Conservation (phyloP, 805 yeast genomes). For the Metschnikowia corniflorae region DNA sequence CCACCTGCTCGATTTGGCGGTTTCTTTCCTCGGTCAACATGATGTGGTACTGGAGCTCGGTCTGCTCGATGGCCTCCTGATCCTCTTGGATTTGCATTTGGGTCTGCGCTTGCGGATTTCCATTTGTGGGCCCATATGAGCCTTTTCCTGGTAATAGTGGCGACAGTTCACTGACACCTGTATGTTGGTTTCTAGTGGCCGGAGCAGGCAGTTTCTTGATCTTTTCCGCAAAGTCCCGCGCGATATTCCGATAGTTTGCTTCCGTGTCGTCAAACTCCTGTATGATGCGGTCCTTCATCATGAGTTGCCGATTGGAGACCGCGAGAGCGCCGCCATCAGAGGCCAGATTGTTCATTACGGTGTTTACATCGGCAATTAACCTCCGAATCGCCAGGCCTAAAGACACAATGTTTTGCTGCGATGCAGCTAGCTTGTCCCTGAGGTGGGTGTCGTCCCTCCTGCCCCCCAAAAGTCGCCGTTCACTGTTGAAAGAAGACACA, state of each 20-base stretch:
- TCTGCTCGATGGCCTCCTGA: constrained; percentile 41
- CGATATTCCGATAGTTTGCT: constrained; percentile 38
- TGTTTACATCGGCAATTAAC: constrained; percentile 30
- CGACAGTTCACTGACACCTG: constrained; percentile 29
- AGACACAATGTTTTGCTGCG: constrained; percentile 29
- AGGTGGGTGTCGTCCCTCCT: constrained; percentile 41
- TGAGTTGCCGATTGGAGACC: constrained; percentile 37
- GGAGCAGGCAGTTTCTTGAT: constrained; percentile 18
- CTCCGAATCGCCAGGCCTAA: constrained; percentile 30
- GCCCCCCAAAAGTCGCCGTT: constrained; percentile 50
- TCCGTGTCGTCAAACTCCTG: constrained; percentile 55
- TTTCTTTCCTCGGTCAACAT: constrained; percentile 69
- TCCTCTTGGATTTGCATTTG: constrained; percentile 32
- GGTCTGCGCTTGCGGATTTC: constrained; percentile 16
- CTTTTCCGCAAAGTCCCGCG: constrained; percentile 48
- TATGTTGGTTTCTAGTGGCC: background rate
- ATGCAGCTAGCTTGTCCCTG: constrained; percentile 33
- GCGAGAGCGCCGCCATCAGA: constrained; percentile 20
- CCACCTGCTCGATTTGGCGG: constrained; percentile 65
- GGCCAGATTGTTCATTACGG: constrained; percentile 20
- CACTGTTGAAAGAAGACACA: constrained; percentile 48
- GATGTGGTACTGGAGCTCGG: constrained; percentile 59
- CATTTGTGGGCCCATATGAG: constrained; percentile 1
- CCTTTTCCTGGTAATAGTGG: constrained; percentile 39
- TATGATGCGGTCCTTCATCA: constrained; percentile 50